Evolutionary conservation across 768 basidiomycete genomes (phyloP).

Genomic region (Nidularia pulvinata): DNA sequence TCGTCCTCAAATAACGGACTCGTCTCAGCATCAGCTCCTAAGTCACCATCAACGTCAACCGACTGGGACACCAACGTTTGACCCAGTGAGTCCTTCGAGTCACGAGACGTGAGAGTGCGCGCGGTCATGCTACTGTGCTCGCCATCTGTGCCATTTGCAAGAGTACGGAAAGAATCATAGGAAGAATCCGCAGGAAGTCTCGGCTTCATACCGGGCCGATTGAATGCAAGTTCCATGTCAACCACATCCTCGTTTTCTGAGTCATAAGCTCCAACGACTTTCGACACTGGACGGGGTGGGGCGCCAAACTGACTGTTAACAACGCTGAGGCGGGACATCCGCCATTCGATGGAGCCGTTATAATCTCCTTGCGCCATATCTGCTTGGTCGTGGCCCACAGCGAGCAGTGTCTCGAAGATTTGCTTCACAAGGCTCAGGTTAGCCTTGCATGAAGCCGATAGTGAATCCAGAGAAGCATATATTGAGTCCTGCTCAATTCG

Average conservation of each 20-base stretch:
- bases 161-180: conserved; percentile 20
- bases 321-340: conserved; percentile 69
- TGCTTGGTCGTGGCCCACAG: conserved; percentile 70
- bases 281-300: conserved; percentile 31
- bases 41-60: conserved; percentile 6
- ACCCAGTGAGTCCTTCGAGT: conserved; percentile 19
- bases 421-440: conserved; percentile 58
- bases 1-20: conserved; percentile 33
- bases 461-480: conserved; percentile 46
- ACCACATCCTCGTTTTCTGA: conserved; percentile 54
- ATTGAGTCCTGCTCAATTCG: conserved; percentile 27
- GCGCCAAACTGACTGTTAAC: conserved; percentile 50
- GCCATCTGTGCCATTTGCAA: conserved; percentile 16
- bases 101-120: conserved; percentile 7
- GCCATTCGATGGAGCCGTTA: conserved; percentile 75
- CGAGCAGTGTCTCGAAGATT: conserved; percentile 60
- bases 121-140: conserved; percentile 1
- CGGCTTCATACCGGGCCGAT: conserved; percentile 23
- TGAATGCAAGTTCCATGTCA: conserved; percentile 55
- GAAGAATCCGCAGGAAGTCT: conserved; percentile 17
- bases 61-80: conserved; percentile 21
- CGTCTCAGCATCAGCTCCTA: conserved; percentile 10
- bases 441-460: conserved; percentile 50
- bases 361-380: conserved; percentile 71
- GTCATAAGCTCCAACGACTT: conserved; percentile 24